These are phyloP conservation scores for Salinomyces thailandicus DNA, from an alignment of 2,329 filamentous ascomycete species.

Conservation along the genomic window DNA sequence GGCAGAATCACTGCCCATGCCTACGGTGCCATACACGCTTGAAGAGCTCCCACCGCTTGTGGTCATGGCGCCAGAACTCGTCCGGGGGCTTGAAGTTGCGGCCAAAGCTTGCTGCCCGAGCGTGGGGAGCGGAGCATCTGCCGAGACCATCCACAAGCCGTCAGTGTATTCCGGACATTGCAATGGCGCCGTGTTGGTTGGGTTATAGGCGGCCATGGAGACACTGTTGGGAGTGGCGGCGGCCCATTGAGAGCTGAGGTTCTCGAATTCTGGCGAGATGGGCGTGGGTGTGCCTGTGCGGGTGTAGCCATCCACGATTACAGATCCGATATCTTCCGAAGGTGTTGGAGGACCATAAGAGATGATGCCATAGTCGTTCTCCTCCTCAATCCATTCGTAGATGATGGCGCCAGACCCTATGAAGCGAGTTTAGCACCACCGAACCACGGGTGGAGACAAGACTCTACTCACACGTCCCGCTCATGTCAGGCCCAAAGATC, in stretches of 20 bases:
- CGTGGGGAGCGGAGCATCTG: constrained; percentile 58
- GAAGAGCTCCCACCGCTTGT: neutral
- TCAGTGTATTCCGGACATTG: constrained; percentile 60
- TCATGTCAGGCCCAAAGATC: constrained; percentile 67
- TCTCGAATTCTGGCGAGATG: constrained; percentile 64
- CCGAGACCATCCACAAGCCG: constrained; percentile 62
- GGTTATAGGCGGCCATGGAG: constrained; percentile 53
- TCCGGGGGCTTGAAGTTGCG: neutral
- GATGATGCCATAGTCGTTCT: constrained; percentile 71
- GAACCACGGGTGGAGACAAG: neutral
- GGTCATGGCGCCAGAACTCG: neutral
- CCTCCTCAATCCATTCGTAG: constrained; percentile 83
- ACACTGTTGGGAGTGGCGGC: constrained; percentile 61
- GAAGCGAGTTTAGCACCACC: neutral
- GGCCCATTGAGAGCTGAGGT: constrained; percentile 67
- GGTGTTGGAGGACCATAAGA: constrained; percentile 54
- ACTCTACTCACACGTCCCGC: constrained; percentile 41
- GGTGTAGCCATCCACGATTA: constrained; percentile 52
- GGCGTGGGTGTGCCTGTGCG: constrained; percentile 65
- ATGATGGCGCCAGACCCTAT: constrained; percentile 60
- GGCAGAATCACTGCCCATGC: neutral
- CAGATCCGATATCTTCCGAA: constrained; percentile 27
- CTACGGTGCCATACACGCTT: neutral
- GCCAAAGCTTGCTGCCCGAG: constrained; percentile 43
- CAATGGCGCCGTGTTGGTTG: constrained; percentile 48